Evolutionary conservation across 1,139 yeast genomes (phyloP), one percentile per base, ranked within the genome.

Genomic region (Yamadazyma atlantica): DNA sequence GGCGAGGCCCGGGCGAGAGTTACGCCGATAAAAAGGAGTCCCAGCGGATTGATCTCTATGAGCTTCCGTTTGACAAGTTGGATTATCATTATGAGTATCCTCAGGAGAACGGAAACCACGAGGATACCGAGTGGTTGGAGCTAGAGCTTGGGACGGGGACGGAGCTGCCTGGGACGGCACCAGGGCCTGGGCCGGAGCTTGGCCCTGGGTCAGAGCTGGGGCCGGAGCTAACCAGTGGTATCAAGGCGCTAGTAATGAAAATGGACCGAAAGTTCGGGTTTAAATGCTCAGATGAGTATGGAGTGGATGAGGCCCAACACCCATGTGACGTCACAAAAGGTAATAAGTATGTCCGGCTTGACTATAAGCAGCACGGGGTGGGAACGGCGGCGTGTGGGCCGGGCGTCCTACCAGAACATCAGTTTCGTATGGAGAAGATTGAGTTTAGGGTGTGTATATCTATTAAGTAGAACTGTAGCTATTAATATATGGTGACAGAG

Each of bases 301-400:
- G 52, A 34, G 41, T 44, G 38, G 53, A 57, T 19, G 48, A 44
- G n/a, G 66, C 68, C 2, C 39, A 38, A 18, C 69, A 63, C 41
- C 63, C 65, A 3, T 42, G 48, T 38, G 63, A 62, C 17, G 40
- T 50, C 46, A 35, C 39, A 36, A 33, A 40, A 36, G 43, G 46
- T 22, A 39, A 40, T 23, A 44, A 44, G 38, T 52, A 50, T 37
- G 43, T 63, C 36, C 45, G 66, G 14, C 43, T 61, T 21, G 65
- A 62, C 40, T 60, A 59, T 35, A 58, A 50, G 24, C 60, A 57
- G 34, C 62, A 61, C 34, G 69, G 68, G 5, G 48, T 63, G 13
- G 69, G 69, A 5, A 54, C 63, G 17, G 66, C 53, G 2, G 55
- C 64, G 5, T 62, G 67, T 43, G 68, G 68, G 2, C 67, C 68